Percentiles rank a stretch among this genome's conserved stretches.
These are phyloP conservation scores for Ambrosiella beaveri DNA, from an alignment of 2,329 filamentous ascomycete species.

Conservation along the genomic window DNA sequence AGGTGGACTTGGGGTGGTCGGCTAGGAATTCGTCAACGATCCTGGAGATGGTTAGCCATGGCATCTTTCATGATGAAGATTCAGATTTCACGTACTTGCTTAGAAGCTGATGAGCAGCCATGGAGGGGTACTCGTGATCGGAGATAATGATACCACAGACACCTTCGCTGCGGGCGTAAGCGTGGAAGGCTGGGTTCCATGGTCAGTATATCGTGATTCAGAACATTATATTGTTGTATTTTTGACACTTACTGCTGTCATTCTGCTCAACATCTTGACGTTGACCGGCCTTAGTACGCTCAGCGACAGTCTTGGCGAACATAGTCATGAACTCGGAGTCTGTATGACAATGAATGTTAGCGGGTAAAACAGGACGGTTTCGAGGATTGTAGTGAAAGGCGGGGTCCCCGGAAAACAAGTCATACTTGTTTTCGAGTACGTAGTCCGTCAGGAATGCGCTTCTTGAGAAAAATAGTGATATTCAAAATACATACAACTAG, in stretches of 20 bases:
- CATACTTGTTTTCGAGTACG: no score
- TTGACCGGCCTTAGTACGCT: conserved; percentile 64
- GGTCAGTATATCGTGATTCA: conserved; percentile 21
- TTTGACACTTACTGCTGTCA: conserved; percentile 28
- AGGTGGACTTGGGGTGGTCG: conserved; percentile 54
- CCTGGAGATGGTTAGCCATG: conserved; percentile 14
- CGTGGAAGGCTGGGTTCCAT: conserved; percentile 50
- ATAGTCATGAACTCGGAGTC: conserved; percentile 58
- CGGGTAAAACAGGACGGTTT: neutral
- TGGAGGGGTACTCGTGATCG: conserved; percentile 55
- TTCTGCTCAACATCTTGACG: conserved; percentile 75
- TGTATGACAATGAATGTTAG: conserved; percentile 2
- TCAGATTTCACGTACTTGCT: conserved; percentile 35
- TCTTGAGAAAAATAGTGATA: neutral
- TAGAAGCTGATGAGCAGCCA: conserved; percentile 74
- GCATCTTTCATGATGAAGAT: neutral
- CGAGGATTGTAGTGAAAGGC: neutral
- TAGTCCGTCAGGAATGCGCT: neutral
- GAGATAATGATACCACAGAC: conserved; percentile 62
- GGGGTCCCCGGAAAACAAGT: neutral
- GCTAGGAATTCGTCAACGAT: conserved; percentile 73
- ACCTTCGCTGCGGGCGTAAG: conserved; percentile 57
- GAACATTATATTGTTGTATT: neutral
- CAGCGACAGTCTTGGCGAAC: conserved; percentile 74
- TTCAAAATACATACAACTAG: conserved; percentile 9